These are phyloP conservation scores for Trichophyton equinum DNA, from an alignment of 2,329 filamentous ascomycete species.

Conservation along the genomic window DNA sequence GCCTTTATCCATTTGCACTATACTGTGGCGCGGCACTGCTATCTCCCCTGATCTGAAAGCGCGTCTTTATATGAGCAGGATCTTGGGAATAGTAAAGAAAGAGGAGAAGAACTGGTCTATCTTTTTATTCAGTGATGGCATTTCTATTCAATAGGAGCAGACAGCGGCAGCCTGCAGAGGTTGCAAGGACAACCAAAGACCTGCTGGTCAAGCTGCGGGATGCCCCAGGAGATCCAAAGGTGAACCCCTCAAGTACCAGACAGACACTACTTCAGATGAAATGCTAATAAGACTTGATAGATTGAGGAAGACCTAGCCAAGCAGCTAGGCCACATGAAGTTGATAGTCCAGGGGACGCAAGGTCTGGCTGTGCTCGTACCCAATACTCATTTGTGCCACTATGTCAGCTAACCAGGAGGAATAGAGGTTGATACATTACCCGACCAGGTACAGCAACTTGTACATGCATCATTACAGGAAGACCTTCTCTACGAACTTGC, in stretches of 20 bases:
- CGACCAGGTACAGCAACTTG: constrained; percentile 76
- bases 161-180: constrained; percentile 49
- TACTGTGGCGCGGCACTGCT: background rate
- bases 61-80: background rate
- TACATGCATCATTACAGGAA: constrained; percentile 74
- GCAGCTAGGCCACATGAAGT: constrained; percentile 79
- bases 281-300: constrained; percentile 35
- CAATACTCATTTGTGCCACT: constrained; percentile 3
- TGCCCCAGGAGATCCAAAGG: constrained; percentile 44
- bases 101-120: background rate
- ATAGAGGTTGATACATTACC: constrained; percentile 74
- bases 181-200: constrained; percentile 52
- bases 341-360: constrained; percentile 82
- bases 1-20: background rate
- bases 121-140: constrained; percentile 41
- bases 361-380: constrained; percentile 40
- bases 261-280: background rate
- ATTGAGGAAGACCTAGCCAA: constrained; percentile 74
- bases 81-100: background rate
- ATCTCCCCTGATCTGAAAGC: background rate
- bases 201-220: constrained; percentile 50
- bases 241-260: constrained; percentile 19
- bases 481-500: constrained; percentile 79
- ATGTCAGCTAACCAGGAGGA: constrained; percentile 5
- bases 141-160: constrained; percentile 55